A percentile compares a stretch with the other conserved stretches of the same genome.
Conservation (phyloP, 495 filamentous ascomycete species). For the Aspergillus coremiiformis region DNA sequence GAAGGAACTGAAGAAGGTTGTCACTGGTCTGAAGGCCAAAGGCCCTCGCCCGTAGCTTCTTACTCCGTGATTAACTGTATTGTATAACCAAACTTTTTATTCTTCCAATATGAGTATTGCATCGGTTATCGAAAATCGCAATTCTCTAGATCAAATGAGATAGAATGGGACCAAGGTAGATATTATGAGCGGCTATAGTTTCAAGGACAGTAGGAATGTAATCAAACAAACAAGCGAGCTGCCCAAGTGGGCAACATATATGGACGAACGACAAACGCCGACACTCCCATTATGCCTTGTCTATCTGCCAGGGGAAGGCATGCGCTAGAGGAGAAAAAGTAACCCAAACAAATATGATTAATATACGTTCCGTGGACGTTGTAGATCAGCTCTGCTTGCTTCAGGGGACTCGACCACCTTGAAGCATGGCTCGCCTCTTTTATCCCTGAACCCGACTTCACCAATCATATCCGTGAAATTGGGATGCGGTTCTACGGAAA, state of each 20-base stretch:
- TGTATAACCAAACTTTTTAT: not conserved
- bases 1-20: constrained; percentile 63
- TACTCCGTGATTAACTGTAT: not conserved
- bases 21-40: constrained; percentile 32
- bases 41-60: constrained; percentile 2
- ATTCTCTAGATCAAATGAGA: not conserved
- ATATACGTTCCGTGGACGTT: not conserved
- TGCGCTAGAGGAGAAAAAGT: not conserved
- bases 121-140: not conserved
- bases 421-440: constrained; percentile 31
- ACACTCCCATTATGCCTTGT: not conserved
- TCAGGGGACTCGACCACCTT: constrained; percentile 14
- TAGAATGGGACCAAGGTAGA: not conserved
- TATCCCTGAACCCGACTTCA: constrained; percentile 41
- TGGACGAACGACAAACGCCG: not conserved
- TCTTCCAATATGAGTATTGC: not conserved
- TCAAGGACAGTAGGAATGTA: not conserved
- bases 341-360: not conserved
- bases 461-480: constrained; percentile 63
- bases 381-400: not conserved
- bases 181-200: not conserved
- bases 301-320: not conserved
- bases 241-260: not conserved
- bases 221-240: not conserved
- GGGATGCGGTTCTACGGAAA: constrained; percentile 40